Evolutionary conservation across 805 yeast genomes (phyloP).

Genomic region (Teunomyces pallodes): DNA sequence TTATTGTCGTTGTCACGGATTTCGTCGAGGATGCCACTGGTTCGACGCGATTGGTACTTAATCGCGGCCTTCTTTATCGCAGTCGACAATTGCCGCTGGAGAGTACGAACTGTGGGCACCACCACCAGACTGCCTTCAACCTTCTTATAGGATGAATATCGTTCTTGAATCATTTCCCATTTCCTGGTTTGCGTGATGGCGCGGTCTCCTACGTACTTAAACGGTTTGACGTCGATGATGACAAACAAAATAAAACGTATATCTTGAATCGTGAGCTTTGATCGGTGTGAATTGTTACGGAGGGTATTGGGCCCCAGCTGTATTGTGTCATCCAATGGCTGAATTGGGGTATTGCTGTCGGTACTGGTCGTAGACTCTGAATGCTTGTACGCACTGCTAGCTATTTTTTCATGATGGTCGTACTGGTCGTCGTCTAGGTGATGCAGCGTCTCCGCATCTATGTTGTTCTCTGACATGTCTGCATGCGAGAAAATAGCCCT

Average conservation of each 20-base stretch:
- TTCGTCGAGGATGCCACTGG: slow-evolving; percentile 10
- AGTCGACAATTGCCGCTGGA: slow-evolving; percentile 33
- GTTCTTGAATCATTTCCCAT: slow-evolving; percentile 33
- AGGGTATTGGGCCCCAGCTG: background rate
- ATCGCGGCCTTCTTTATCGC: slow-evolving; percentile 29
- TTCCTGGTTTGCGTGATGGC: slow-evolving; percentile 31
- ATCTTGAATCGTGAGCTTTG: slow-evolving; percentile 27
- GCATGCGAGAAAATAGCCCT: background rate
- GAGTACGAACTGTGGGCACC: slow-evolving; percentile 36
- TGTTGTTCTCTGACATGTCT: background rate
- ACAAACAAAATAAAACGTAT: slow-evolving; percentile 29
- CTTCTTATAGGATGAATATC: slow-evolving; percentile 19
- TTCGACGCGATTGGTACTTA: slow-evolving; percentile 1
- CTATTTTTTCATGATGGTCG: background rate
- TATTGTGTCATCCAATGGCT: background rate
- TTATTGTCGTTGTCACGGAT: slow-evolving; percentile 1
- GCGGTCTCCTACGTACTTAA: slow-evolving; percentile 36
- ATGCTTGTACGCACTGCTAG: background rate
- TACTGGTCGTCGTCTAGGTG: background rate
- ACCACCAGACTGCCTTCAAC: slow-evolving; percentile 7
- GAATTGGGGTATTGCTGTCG: slow-evolving; percentile 1
- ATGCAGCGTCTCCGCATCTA: background rate
- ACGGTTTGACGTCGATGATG: slow-evolving; percentile 31
- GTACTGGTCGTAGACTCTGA: background rate
- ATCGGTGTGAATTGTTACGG: slow-evolving; percentile 12